Percentiles rank a stretch among this genome's conserved stretches.
Conservation (phyloP, 257 asterid species). For the Solanum okadae region DNA sequence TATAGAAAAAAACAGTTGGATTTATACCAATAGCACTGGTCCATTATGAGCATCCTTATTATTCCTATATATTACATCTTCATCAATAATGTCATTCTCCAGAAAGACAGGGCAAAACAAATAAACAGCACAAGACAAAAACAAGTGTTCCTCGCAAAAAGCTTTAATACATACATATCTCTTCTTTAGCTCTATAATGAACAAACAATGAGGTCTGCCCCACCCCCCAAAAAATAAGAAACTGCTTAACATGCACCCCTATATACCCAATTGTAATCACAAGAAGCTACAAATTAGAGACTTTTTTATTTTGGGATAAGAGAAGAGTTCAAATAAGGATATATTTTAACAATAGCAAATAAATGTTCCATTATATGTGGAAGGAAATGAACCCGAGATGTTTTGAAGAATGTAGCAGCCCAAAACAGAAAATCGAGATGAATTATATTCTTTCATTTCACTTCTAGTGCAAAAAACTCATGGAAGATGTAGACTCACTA, state of each 20-base stretch:
- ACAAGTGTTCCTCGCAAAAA: neutral
- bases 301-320: neutral
- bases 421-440: neutral
- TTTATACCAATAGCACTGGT: neutral
- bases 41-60: neutral
- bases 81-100: neutral
- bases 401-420: neutral
- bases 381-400: neutral
- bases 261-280: neutral
- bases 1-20: neutral
- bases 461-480: neutral
- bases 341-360: neutral
- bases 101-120: neutral
- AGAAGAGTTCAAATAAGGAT: neutral
- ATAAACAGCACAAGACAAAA: neutral
- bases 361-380: neutral
- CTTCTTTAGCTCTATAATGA: neutral
- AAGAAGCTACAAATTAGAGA: neutral
- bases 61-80: neutral
- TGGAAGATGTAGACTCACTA: neutral
- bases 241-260: neutral
- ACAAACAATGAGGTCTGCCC: neutral
- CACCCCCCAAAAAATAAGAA: neutral
- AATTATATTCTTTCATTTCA: neutral
- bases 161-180: neutral